Conservation (phyloP, 768 basidiomycete species). For the Russula compacta region DNA sequence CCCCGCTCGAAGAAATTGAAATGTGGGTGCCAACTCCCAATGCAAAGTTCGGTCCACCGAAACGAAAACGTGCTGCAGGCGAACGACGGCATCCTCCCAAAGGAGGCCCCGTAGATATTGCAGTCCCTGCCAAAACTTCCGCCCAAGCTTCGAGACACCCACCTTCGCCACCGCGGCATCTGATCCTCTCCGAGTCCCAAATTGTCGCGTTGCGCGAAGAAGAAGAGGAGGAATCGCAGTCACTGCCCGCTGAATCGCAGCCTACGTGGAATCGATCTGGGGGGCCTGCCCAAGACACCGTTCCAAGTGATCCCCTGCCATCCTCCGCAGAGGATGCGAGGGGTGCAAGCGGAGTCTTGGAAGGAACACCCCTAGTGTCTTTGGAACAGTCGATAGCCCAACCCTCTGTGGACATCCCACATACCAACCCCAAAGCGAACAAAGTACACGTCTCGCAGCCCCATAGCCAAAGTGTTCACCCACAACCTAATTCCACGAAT, state of each 20-base stretch:
- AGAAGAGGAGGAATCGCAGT: constrained; percentile 17
- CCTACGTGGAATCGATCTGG: background rate
- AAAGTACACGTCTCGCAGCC: background rate
- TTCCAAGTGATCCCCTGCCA: background rate
- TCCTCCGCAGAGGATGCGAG: background rate
- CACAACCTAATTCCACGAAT: background rate
- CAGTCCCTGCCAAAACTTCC: background rate
- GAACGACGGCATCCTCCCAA: background rate
- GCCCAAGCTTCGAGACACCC: background rate
- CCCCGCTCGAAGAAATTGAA: constrained; percentile 15
- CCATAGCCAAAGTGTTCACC: background rate
- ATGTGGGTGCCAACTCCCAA: constrained; percentile 10
- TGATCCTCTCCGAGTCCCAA: constrained; percentile 8
- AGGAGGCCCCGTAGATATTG: background rate
- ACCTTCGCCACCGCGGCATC: background rate
- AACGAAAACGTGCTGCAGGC: constrained; percentile 1
- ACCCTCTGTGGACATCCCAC: background rate
- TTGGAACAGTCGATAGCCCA: background rate
- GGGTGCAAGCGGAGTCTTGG: background rate
- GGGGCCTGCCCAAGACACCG: background rate
- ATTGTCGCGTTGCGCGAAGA: constrained; percentile 17
- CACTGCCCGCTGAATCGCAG: background rate
- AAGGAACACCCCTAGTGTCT: background rate
- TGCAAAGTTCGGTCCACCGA: constrained; percentile 16
- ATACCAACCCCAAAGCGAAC: background rate